Conservation (phyloP, 768 basidiomycete genomes). For the Daedaleopsis nitida region DNA sequence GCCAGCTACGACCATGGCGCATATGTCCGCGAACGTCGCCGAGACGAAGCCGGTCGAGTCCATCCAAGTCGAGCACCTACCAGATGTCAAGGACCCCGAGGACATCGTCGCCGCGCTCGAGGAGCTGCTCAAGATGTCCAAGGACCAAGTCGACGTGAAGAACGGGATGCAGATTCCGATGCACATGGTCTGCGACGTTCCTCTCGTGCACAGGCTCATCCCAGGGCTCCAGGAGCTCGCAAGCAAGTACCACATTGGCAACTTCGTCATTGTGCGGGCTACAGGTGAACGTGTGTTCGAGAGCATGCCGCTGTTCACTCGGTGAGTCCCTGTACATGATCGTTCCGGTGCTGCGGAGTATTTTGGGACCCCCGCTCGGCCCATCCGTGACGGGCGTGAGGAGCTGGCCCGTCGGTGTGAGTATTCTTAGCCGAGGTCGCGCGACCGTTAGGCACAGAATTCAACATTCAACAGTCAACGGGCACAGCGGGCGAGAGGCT, state of each 20-base stretch:
- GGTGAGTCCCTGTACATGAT: slow-evolving; percentile 18
- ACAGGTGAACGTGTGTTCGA: slow-evolving; percentile 15
- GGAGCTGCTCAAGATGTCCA: slow-evolving; percentile 41
- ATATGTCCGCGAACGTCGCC: slow-evolving; percentile 1
- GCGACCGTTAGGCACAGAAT: too few species aligned
- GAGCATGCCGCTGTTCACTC: slow-evolving; percentile 18
- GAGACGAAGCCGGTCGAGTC: slow-evolving; percentile 16
- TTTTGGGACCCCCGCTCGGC: too few species aligned
- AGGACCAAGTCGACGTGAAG: slow-evolving; percentile 26
- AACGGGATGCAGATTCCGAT: slow-evolving; percentile 37
- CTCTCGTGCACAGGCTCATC: slow-evolving; percentile 49
- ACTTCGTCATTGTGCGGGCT: slow-evolving; percentile 52
- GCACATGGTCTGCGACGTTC: slow-evolving; percentile 30
- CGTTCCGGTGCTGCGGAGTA: too few species aligned
- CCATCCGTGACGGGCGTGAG: too few species aligned
- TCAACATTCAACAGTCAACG: too few species aligned
- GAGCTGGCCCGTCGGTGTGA: too few species aligned
- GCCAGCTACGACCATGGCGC: too few species aligned
- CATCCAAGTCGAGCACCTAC: slow-evolving; percentile 37
- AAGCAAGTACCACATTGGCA: slow-evolving; percentile 55
- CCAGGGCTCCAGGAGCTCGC: slow-evolving; percentile 61
- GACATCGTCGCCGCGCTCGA: slow-evolving; percentile 35
- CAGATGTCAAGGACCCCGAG: slow-evolving; percentile 25
- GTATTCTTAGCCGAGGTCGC: too few species aligned
- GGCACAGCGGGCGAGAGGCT: too few species aligned